Base-by-base conservation (phyloP, 495 filamentous ascomycete genomes). In the Neurospora sp. region DNA sequence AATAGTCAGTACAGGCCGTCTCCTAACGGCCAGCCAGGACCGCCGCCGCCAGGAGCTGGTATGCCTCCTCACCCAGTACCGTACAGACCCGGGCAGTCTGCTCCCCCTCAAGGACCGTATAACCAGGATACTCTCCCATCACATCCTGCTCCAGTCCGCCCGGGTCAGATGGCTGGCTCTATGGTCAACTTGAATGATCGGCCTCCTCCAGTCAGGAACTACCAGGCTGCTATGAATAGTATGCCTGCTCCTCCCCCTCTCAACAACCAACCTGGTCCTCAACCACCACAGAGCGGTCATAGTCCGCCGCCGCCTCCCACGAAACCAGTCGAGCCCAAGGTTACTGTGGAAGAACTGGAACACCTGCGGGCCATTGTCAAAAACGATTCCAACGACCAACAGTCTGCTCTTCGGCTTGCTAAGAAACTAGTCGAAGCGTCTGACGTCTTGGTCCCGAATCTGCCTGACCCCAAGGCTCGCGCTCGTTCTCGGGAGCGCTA, bases 341-440 rank as follows among this genome's bases (percentile, higher is more conserved):
- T 98, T 38, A 97, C 96, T 0, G 82, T 83, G 8, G 86, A 90
- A 21, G 96, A 97, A 81, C 84, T 99, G 0, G 90, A 95, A 73
- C 85, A 85, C 17, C 84, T 98, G 6, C 90, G 92, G 42, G 86
- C 87, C 70, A 82, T 83, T n/a, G 88, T 89, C 36, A 90, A 89
- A 76, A 84, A 83, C 28, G 92, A 93, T 72, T 91, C 94, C 4
- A 84, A 86, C 9, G 94, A 98, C 72, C 87, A 90, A 40, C 86
- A 86, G 71, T 86, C 89, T 24, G 90, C 92, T 45, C 86, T 99
- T 69, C 79, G 85, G 0, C 84, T 97, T 2, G 94, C 93, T 3
- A 93, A 96, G 84, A 94, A 93, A 77, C 82, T 97, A 21, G 91
- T 94, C 11, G 94, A 97, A 82, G 96, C 96, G 0, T 87, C 94